Percentiles rank a stretch among this genome's conserved stretches.
Evolutionary conservation across 1,139 yeast genomes (phyloP).

Genomic region (Kodamaea ohmeri): DNA sequence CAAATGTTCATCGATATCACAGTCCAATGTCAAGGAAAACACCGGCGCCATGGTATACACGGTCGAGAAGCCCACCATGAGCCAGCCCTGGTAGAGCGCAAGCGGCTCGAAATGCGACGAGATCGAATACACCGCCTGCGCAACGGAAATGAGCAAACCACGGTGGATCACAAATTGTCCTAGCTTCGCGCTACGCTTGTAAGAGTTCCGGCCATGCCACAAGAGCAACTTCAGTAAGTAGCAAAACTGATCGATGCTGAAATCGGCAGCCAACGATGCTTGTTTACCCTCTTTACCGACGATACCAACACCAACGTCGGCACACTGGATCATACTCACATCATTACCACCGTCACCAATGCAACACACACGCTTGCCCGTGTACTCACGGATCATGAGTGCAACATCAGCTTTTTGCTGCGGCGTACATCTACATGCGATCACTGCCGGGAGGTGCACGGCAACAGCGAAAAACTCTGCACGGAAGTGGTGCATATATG

Average conservation of each 20-base stretch:
- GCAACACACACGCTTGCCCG: conserved; percentile 91
- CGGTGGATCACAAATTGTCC: conserved; percentile 96
- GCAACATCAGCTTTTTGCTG: conserved; percentile 99
- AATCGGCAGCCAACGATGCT: conserved; percentile 96
- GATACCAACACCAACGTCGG: conserved; percentile 98
- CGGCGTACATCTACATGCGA: conserved; percentile 98
- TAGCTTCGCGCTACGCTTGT: conserved; percentile 89
- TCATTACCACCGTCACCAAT: conserved; percentile 99
- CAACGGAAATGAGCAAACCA: conserved; percentile 91
- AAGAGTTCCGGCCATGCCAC: conserved; percentile 98
- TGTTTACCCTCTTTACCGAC: conserved; percentile 99
- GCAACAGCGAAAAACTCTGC: conserved; percentile 77
- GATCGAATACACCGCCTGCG: conserved; percentile 90
- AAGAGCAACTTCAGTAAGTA: conserved; percentile 79
- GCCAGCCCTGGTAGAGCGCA: conserved; percentile 92
- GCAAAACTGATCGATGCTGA: conserved; percentile 89
- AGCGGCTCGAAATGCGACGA: conserved; percentile 87
- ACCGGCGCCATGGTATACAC: conserved; percentile 98
- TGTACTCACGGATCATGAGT: conserved; percentile 64
- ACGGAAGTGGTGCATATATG: conserved; percentile 60
- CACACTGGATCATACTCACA: conserved; percentile 98
- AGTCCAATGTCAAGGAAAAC: conserved; percentile 85
- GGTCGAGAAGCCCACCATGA: conserved; percentile 98
- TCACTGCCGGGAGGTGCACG: conserved; percentile 79
- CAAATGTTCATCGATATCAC: conserved; percentile 86